A percentile compares a stretch with the other conserved stretches of the same genome.
Conservation (phyloP, 306 rosid genomes). For the Dryas octopetala region DNA sequence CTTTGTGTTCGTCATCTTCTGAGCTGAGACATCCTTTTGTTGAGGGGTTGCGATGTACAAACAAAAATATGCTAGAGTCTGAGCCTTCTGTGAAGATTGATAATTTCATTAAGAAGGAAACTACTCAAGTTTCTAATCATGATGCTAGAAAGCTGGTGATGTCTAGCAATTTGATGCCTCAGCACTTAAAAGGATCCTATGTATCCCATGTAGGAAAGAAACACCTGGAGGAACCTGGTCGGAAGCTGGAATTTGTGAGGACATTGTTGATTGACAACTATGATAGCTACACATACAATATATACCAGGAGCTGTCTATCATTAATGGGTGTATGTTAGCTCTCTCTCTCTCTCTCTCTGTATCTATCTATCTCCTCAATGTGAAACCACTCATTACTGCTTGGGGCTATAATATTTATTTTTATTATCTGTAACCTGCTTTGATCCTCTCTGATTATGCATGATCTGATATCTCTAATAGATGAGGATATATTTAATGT, state of each 20-base stretch:
- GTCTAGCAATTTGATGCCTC: constrained; percentile 52
- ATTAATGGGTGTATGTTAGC: constrained; percentile 77
- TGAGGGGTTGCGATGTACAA: constrained; percentile 40
- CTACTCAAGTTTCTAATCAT: constrained; percentile 23
- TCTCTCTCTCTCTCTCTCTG: constrained; percentile 12
- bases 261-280: constrained; percentile 96
- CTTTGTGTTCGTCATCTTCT: constrained; percentile 43
- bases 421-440: background rate
- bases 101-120: constrained; percentile 37
- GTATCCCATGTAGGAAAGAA: constrained; percentile 42
- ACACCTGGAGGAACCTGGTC: constrained; percentile 29
- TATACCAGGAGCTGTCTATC: constrained; percentile 88
- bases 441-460: background rate
- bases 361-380: background rate
- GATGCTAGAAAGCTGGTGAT: constrained; percentile 38
- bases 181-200: constrained; percentile 51
- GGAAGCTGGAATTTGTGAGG: constrained; percentile 62
- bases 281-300: constrained; percentile 96
- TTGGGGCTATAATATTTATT: background rate
- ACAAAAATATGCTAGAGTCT: constrained; percentile 29
- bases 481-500: background rate
- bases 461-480: background rate
- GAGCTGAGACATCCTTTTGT: constrained; percentile 42
- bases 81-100: constrained; percentile 42
- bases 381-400: background rate